phyloP scores from a whole-genome alignment of 495 filamentous ascomycete genomes.

The Rusavskia elegans region DNA sequence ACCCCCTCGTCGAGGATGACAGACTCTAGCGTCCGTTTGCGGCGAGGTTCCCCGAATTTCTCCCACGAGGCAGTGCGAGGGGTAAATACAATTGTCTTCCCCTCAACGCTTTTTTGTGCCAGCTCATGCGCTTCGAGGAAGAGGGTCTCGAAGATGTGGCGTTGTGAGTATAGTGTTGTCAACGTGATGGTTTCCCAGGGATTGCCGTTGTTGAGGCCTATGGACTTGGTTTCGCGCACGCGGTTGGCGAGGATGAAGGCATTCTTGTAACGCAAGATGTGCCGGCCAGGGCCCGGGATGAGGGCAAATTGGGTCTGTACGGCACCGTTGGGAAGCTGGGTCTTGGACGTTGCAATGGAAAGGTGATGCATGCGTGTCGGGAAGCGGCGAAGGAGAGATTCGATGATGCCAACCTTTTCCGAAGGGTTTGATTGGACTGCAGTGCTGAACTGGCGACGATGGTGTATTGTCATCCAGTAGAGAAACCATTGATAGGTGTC shows the following conservation, averaged over 20 bases:
- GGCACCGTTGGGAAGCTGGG: constrained; percentile 43
- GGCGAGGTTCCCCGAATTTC: constrained; percentile 70
- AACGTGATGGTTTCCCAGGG: constrained; percentile 91
- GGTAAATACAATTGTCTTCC: constrained; percentile 89
- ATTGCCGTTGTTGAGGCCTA: constrained; percentile 57
- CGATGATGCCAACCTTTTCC: constrained; percentile 26
- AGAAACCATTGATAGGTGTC: constrained; percentile 89
- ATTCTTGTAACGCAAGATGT: constrained; percentile 71
- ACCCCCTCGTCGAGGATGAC: constrained; percentile 78
- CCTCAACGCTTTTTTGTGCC: constrained; percentile 59
- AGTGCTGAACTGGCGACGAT: constrained; percentile 31
- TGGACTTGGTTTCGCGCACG: constrained; percentile 58
- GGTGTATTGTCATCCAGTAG: constrained; percentile 80
- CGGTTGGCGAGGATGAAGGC: constrained; percentile 76
- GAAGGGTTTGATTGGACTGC: background rate
- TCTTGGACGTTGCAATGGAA: constrained; percentile 48
- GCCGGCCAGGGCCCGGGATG: constrained; percentile 78
- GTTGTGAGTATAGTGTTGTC: constrained; percentile 77
- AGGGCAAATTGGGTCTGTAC: constrained; percentile 67
- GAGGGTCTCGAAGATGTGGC: constrained; percentile 70
- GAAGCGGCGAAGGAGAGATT: constrained; percentile 38
- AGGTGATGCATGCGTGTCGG: constrained; percentile 51
- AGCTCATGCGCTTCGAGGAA: constrained; percentile 73
- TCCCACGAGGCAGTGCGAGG: constrained; percentile 67
- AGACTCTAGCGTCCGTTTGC: constrained; percentile 75